Percentiles rank a stretch among this genome's conserved stretches.
Evolutionary conservation across 202 grass and related monocot species (phyloP).

Genomic region (Musa balbisiana): DNA sequence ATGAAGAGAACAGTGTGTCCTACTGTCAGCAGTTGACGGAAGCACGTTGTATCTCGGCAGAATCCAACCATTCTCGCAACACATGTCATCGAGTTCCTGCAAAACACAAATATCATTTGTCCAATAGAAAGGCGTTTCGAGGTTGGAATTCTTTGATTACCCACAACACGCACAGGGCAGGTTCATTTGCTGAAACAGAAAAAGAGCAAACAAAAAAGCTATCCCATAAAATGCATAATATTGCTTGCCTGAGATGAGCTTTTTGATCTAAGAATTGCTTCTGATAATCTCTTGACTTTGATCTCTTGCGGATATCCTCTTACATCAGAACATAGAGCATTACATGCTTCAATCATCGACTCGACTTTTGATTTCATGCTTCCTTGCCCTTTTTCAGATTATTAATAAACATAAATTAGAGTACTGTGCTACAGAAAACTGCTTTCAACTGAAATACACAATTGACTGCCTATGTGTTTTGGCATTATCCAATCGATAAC

Average conservation of each 20-base stretch:
- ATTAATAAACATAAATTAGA: neutral
- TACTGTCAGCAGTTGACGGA: neutral
- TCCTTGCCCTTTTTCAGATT: conserved; percentile 28
- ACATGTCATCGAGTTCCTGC: conserved; percentile 2
- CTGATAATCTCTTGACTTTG: conserved; percentile 46
- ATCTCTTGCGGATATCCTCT: conserved; percentile 24
- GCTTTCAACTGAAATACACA: no score
- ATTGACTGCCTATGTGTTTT: no score
- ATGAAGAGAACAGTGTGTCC: neutral
- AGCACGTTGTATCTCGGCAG: neutral
- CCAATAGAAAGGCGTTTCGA: no score
- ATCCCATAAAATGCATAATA: neutral
- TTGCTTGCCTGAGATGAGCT: conserved; percentile 51
- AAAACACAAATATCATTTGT: neutral
- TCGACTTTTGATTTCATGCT: conserved; percentile 35
- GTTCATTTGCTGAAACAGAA: no score
- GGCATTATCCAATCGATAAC: no score
- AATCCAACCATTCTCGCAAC: neutral
- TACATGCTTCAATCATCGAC: conserved; percentile 35
- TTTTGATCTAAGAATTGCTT: conserved; percentile 26
- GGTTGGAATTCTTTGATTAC: no score
- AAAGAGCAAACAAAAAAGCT: no score
- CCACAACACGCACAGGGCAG: no score
- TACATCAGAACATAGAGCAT: conserved; percentile 21
- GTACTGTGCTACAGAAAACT: neutral